Base-by-base conservation (phyloP, 345 rosid genomes). In the Geranium brycei region DNA sequence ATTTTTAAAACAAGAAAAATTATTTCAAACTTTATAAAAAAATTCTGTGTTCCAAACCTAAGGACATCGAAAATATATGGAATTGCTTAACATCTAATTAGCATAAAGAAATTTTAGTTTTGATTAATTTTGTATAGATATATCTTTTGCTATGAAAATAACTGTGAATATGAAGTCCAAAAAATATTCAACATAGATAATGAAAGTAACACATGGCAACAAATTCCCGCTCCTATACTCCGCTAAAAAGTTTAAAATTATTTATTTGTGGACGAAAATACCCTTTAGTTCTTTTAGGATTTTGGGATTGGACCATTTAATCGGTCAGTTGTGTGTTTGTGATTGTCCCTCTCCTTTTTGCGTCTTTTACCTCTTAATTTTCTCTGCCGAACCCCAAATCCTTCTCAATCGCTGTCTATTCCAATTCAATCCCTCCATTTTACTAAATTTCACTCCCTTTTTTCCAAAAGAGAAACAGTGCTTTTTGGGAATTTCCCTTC, bases 221-320 rank as follows among this genome's bases (percentile, higher is more conserved):
- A 15, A n/a, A 17, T 8, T 32, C 66, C 70, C 69, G 73, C 67
- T 51, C 73, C 23, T 71, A 40, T 40, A 58, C 16, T 57, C 77
- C 76, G 77, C 76, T 51, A 74, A 76, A 65, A 1, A 1, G 64
- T 74, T 74, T 23, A 67, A 73, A 60, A 60, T 35, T 35, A 6
- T 31, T 6, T 4, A 7, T 2, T 13, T n/a, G 12, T 2, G 12
- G 76, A 75, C 74, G 17, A 19, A 68, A 66, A 1, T 72, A 28
- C 87, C 85, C 88, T 71, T 47, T 3, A 1, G 1, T 2, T 56
- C 38, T 35, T 4, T 4, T 3, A 35, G 41, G 41, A 47, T 47
- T 47, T 47, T 47, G 3, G 12, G 13, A 47, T 47, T 47, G 53
- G 53, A 11, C 53, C 53, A 2, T 47, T 11, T 47, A 47, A 47